These are phyloP conservation scores for Stachybotrys elegans DNA, from an alignment of 2,329 filamentous ascomycete genomes.

Conservation along the genomic window DNA sequence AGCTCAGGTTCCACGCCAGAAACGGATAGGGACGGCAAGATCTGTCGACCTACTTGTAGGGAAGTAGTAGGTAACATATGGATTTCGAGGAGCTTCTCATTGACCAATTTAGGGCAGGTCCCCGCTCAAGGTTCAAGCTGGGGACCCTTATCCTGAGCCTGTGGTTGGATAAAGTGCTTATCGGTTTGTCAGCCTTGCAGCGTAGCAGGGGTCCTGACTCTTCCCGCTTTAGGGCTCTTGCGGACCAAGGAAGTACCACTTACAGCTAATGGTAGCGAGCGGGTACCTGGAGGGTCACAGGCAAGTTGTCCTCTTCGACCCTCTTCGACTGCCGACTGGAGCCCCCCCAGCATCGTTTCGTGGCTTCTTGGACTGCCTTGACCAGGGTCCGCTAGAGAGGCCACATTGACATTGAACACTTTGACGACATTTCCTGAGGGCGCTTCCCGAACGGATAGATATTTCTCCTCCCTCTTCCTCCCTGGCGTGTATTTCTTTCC, in stretches of 20 bases:
- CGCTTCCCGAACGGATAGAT: slow-evolving; percentile 7
- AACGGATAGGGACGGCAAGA: too few species aligned
- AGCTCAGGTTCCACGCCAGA: too few species aligned
- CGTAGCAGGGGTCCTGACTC: slow-evolving; percentile 8
- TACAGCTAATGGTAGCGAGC: slow-evolving; percentile 3
- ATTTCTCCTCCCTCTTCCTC: background rate
- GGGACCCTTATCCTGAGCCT: too few species aligned
- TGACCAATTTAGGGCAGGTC: too few species aligned
- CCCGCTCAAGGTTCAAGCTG: too few species aligned
- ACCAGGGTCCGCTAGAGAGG: slow-evolving; percentile 19
- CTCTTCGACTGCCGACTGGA: too few species aligned
- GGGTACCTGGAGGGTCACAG: slow-evolving; percentile 7
- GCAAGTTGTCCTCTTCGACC: slow-evolving; percentile 32
- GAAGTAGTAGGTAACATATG: too few species aligned
- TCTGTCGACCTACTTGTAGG: too few species aligned
- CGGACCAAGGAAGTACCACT: background rate
- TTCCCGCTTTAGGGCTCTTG: background rate
- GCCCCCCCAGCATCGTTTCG: slow-evolving; percentile 5
- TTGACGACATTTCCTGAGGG: slow-evolving; percentile 10
- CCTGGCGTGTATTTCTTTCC: background rate
- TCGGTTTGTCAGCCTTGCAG: slow-evolving; percentile 21
- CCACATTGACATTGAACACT: slow-evolving; percentile 27
- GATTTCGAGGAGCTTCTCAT: too few species aligned
- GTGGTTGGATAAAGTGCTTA: slow-evolving; percentile 6
- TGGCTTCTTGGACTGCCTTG: slow-evolving; percentile 20